A percentile compares a stretch with the other conserved stretches of the same genome.
phyloP scores from a whole-genome alignment of 163 green algal species.

The Chlorella variabilis region DNA sequence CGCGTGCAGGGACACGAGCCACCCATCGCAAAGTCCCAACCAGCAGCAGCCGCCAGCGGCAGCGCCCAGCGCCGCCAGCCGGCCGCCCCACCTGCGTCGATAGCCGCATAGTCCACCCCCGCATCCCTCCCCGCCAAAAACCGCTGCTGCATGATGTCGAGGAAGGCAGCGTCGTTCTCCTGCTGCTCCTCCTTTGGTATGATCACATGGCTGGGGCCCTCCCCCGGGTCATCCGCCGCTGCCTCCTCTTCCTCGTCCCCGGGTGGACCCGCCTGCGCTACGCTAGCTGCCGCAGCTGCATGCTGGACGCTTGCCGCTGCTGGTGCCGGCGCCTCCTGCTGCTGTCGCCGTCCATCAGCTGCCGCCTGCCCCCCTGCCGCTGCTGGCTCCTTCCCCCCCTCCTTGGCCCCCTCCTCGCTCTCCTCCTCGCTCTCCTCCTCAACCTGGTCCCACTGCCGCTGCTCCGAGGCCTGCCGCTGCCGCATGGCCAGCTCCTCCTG shows the following conservation, averaged over 20 bases:
- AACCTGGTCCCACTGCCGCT: conserved; percentile 11
- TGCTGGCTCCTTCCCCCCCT: neutral
- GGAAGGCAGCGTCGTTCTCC: conserved; percentile 39
- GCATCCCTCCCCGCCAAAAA: conserved; percentile 48
- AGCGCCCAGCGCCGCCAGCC: too few relatives aligned
- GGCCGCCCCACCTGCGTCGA: conserved; percentile 41
- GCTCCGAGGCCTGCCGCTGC: conserved; percentile 7
- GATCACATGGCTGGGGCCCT: neutral
- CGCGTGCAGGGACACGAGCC: too few relatives aligned
- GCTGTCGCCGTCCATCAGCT: neutral
- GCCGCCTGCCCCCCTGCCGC: neutral
- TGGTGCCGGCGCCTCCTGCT: neutral
- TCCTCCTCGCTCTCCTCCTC: conserved; percentile 25
- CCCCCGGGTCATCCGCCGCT: neutral
- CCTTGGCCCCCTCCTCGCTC: conserved; percentile 42
- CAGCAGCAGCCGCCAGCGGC: neutral
- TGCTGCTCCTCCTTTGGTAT: conserved; percentile 15
- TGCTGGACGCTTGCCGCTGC: neutral
- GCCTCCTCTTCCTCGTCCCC: neutral
- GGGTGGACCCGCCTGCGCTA: too few relatives aligned
- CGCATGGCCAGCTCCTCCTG: conserved; percentile 39
- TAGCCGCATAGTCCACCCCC: conserved; percentile 45
- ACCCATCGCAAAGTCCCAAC: neutral
- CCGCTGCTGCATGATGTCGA: conserved; percentile 51
- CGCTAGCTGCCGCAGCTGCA: neutral